Conservation (phyloP, 75 land plant species). For the Azolla pinnata region DNA sequence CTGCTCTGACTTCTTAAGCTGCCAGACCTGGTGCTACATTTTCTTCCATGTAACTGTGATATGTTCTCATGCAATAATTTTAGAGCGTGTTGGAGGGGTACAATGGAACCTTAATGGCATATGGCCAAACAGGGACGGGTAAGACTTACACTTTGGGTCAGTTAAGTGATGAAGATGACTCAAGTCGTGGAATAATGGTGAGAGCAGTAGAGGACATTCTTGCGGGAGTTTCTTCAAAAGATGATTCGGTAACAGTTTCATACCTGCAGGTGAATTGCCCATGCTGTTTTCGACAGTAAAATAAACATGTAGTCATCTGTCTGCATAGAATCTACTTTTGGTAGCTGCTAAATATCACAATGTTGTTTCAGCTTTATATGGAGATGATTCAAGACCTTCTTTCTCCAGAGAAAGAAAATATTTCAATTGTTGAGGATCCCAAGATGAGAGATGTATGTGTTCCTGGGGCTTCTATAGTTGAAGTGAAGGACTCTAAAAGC, state of each 20-base stretch:
- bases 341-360: too few relatives aligned
- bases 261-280: slow-evolving; percentile 63
- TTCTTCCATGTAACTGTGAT: slow-evolving; percentile 4
- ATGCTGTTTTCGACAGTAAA: not conserved
- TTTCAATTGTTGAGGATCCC: slow-evolving; percentile 90
- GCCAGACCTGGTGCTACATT: too few relatives aligned
- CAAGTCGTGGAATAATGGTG: slow-evolving; percentile 95
- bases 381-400: slow-evolving; percentile 94
- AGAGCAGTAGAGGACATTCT: slow-evolving; percentile 98
- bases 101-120: slow-evolving; percentile 99
- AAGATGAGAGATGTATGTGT: slow-evolving; percentile 90
- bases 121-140: slow-evolving; percentile 99
- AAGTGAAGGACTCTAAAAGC: slow-evolving; percentile 69
- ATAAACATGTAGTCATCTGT: not conserved
- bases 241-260: slow-evolving; percentile 78
- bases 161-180: slow-evolving; percentile 80
- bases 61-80: not conserved
- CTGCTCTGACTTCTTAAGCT: too few relatives aligned
- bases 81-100: slow-evolving; percentile 98
- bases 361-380: slow-evolving; percentile 85
- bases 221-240: slow-evolving; percentile 52
- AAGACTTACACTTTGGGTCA: slow-evolving; percentile 93
- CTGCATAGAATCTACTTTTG: too few relatives aligned
- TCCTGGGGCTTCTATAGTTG: slow-evolving; percentile 85
- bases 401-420: slow-evolving; percentile 84